Base-by-base conservation (phyloP, 495 filamentous ascomycete genomes). In the Cercophora samala region DNA sequence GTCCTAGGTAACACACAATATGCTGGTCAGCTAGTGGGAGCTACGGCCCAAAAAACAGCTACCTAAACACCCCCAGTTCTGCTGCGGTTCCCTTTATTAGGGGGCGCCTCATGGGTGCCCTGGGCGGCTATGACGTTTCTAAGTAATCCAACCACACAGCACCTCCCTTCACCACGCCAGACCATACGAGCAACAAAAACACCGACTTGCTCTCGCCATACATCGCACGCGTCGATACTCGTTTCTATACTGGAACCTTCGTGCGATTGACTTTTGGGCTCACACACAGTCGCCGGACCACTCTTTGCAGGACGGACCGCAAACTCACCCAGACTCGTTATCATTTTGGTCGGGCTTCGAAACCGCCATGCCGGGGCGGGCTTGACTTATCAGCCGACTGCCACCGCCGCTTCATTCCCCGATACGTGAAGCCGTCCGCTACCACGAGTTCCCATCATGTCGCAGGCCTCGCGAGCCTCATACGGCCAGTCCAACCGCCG, bases 401-500 rank as follows among this genome's bases (percentile, higher is more conserved):
- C 15, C 46, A 23, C 56, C 46, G 4, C 46, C 56, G 15, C 51
- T 52, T n/a, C 59, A 52, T 8, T 6, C n/a, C 64, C 59, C 42
- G 54, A 56, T 63, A 37, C 60, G 17, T 59, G 59, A 46, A 60
- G 19, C 58, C 64, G 66, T 63, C 37, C 64, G n/a, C 62, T 60
- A 23, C 60, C 59, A 23, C 29, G 22, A 65, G 73, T 58, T 17
- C 8, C 42, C 72, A 64, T 24, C 68, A 84, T 85, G 83, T 84
- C 83, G 69, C 72, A 77, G 11, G 74, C 78, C 11, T 73, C 75
- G 58, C 77, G 77, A 64, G 76, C 68, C 32, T 70, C 81, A 29
- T 73, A 75, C 63, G 4, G 4, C 26, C 26, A 71, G 74, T 29
- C 74, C 77, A 76, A 74, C 68, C 79, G 78, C 68, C 80, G 80